A percentile compares a stretch with the other conserved stretches of the same genome.
These are phyloP conservation scores for Ilyonectria destructans DNA, from an alignment of 2,329 filamentous ascomycete genomes.

Conservation along the genomic window DNA sequence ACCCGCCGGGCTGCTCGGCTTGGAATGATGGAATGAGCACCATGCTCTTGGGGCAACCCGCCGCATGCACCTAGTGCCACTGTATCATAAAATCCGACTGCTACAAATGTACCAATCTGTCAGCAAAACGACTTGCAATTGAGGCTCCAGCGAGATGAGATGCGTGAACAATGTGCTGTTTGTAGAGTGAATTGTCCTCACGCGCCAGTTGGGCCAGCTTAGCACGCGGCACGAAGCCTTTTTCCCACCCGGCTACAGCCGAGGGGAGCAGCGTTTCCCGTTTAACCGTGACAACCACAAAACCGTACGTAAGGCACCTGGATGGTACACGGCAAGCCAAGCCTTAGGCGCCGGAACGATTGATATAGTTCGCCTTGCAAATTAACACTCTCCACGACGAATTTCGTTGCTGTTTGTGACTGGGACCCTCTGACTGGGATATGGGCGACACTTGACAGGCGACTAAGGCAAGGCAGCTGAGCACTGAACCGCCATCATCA, in stretches of 20 bases:
- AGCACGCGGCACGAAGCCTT: conserved; percentile 38
- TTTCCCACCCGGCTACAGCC: conserved; percentile 47
- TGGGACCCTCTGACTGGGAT: background rate
- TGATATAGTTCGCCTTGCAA: background rate
- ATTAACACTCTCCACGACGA: background rate
- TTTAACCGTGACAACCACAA: conserved; percentile 18
- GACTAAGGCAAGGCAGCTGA: conserved; percentile 28
- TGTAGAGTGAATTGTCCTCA: conserved; percentile 18
- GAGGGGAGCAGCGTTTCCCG: conserved; percentile 30
- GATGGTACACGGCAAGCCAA: background rate
- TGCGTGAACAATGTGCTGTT: conserved; percentile 21
- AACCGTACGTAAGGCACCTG: background rate
- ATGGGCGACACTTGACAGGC: conserved; percentile 3
- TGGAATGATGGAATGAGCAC: conserved; percentile 43
- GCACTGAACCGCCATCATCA: conserved; percentile 27
- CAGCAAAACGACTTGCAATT: conserved; percentile 37
- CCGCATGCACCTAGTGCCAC: conserved; percentile 47
- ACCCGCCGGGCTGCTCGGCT: conserved; percentile 39
- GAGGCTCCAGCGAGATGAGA: conserved; percentile 12
- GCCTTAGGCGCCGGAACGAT: background rate
- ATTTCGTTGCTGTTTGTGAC: background rate
- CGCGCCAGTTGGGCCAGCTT: background rate
- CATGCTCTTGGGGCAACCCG: conserved; percentile 42
- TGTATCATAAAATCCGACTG: conserved; percentile 55
- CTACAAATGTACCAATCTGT: conserved; percentile 51